A percentile compares a stretch with the other conserved stretches of the same genome.
phyloP scores from a whole-genome alignment of 805 yeast species.

The Lachancea quebecensis region DNA sequence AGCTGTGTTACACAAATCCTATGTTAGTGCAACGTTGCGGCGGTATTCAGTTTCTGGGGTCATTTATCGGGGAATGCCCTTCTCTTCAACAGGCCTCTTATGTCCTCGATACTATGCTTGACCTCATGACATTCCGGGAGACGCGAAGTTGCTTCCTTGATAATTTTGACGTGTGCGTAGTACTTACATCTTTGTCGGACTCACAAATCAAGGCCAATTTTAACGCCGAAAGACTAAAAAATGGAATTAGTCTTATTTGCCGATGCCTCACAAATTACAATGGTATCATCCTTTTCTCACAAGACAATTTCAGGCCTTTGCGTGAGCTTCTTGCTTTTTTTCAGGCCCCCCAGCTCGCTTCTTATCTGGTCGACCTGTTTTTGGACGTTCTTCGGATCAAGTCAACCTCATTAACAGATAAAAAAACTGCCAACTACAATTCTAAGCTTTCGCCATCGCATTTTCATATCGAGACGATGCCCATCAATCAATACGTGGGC shows the following conservation, averaged over 20 bases:
- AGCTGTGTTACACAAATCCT: slow-evolving; percentile 43
- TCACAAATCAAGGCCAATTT: slow-evolving; percentile 42
- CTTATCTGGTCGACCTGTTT: slow-evolving; percentile 62
- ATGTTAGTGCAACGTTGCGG: slow-evolving; percentile 39
- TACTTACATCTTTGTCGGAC: slow-evolving; percentile 69
- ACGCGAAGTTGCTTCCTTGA: slow-evolving; percentile 36
- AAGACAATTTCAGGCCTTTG: slow-evolving; percentile 49
- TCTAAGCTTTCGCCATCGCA: slow-evolving; percentile 23
- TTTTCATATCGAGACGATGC: slow-evolving; percentile 37
- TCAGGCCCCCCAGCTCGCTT: slow-evolving; percentile 50
- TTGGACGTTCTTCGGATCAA: slow-evolving; percentile 59
- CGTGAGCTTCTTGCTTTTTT: slow-evolving; percentile 56
- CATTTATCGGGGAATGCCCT: slow-evolving; percentile 21
- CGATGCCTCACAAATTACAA: slow-evolving; percentile 63
- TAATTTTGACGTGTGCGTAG: slow-evolving; percentile 53
- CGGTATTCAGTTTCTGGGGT: slow-evolving; percentile 38
- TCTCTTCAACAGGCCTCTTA: slow-evolving; percentile 23
- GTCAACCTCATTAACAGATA: slow-evolving; percentile 42
- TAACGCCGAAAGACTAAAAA: slow-evolving; percentile 50
- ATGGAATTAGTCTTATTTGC: slow-evolving; percentile 52
- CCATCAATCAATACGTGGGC: slow-evolving; percentile 61
- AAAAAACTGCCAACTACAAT: slow-evolving; percentile 6
- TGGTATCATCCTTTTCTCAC: slow-evolving; percentile 63
- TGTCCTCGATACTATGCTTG: slow-evolving; percentile 24
- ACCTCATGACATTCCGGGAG: slow-evolving; percentile 23